Evolutionary conservation across 805 yeast genomes (phyloP).

Genomic region (Wickerhamomyces kurtzmanii): DNA sequence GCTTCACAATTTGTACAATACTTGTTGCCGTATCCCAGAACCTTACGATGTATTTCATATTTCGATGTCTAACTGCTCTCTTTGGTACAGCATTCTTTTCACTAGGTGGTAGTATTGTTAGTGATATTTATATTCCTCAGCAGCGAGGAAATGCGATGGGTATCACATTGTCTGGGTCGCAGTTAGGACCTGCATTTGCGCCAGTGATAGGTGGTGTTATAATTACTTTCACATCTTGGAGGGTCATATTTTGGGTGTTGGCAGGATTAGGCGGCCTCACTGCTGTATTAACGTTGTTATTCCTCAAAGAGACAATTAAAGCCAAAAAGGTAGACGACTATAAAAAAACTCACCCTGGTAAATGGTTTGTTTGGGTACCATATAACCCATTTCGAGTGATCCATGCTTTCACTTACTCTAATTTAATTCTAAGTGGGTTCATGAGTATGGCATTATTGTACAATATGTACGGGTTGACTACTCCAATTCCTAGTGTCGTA

Average conservation of each 20-base stretch:
- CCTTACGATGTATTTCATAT: slow-evolving; percentile 43
- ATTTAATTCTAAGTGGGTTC: slow-evolving; percentile 32
- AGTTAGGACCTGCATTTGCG: slow-evolving; percentile 43
- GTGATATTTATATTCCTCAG: slow-evolving; percentile 39
- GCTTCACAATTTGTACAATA: slow-evolving; percentile 18
- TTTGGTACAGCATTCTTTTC: slow-evolving; percentile 48
- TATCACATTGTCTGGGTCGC: slow-evolving; percentile 37
- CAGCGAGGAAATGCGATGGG: slow-evolving; percentile 44
- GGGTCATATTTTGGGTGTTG: slow-evolving; percentile 41
- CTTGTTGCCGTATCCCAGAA: slow-evolving; percentile 38
- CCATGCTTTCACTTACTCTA: slow-evolving; percentile 29
- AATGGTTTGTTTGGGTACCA: slow-evolving; percentile 28
- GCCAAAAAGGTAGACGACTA: slow-evolving; percentile 20
- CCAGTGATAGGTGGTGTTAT: slow-evolving; percentile 44
- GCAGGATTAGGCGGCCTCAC: slow-evolving; percentile 31
- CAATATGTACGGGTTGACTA: slow-evolving; percentile 40
- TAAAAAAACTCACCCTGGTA: slow-evolving; percentile 17
- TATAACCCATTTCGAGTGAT: slow-evolving; percentile 39
- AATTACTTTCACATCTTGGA: slow-evolving; percentile 40
- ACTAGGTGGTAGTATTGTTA: slow-evolving; percentile 40
- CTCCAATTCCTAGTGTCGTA: slow-evolving; percentile 46
- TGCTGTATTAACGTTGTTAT: slow-evolving; percentile 23
- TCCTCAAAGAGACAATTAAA: slow-evolving; percentile 36
- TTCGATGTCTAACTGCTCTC: slow-evolving; percentile 38
- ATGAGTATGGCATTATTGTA: slow-evolving; percentile 30